Conservation (phyloP, 1,139 yeast genomes). For the Sugiyamaella sp. region DNA sequence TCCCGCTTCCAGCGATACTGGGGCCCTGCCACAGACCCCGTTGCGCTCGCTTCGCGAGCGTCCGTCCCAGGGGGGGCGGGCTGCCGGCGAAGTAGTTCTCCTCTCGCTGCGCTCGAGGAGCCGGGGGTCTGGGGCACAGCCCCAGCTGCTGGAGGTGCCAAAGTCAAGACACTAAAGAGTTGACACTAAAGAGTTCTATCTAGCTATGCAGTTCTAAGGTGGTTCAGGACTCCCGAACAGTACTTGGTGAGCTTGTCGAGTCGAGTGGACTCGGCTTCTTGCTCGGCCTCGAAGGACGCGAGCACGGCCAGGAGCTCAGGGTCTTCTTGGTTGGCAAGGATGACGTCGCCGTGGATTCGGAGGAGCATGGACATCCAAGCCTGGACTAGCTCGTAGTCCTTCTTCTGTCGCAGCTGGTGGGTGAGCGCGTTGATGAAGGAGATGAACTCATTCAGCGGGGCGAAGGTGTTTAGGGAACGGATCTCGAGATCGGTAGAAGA, state of each 20-base stretch:
- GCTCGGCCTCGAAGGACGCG: conserved; percentile 53
- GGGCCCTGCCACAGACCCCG: background rate
- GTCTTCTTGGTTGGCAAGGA: conserved; percentile 45
- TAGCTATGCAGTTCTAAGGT: conserved; percentile 47
- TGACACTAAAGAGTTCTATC: no score
- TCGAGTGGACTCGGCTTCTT: conserved; percentile 49
- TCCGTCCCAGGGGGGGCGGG: no score
- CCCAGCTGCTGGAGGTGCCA: no score
- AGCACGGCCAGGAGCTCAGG: conserved; percentile 37
- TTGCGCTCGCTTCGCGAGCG: background rate
- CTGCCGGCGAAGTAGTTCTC: no score
- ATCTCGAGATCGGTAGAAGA: conserved; percentile 83
- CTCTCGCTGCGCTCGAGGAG: no score
- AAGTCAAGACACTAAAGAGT: no score
- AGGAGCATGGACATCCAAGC: conserved; percentile 79
- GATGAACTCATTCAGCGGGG: conserved; percentile 66
- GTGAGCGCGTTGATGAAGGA: conserved; percentile 67
- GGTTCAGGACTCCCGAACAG: conserved; percentile 79
- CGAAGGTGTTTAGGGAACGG: conserved; percentile 67
- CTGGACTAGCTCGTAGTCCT: conserved; percentile 69
- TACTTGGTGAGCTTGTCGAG: conserved; percentile 75
- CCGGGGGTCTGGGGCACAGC: no score
- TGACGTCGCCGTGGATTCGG: conserved; percentile 80
- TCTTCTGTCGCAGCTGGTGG: conserved; percentile 58
- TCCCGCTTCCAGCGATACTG: no score